Evolutionary conservation across 495 filamentous ascomycete species (phyloP).

Genomic region (Opeltia flavorubescens): DNA sequence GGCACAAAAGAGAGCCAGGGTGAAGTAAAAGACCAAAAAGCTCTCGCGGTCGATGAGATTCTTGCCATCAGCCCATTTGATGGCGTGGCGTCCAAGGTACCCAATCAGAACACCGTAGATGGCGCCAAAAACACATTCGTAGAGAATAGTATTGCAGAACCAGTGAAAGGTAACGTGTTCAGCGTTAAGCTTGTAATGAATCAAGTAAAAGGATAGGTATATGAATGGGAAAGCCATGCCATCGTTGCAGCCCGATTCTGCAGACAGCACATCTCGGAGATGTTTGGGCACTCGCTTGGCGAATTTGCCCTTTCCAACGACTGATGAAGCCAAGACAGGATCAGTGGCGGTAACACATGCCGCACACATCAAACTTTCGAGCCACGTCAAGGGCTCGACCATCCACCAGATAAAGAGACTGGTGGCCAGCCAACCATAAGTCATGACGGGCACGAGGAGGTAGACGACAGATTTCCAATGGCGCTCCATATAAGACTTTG

Average conservation of each 20-base stretch:
- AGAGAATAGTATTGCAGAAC: slow-evolving; percentile 82
- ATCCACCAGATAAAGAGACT: slow-evolving; percentile 97
- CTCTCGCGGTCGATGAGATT: slow-evolving; percentile 90
- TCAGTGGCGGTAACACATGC: slow-evolving; percentile 97
- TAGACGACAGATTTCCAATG: slow-evolving; percentile 92
- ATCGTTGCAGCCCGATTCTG: slow-evolving; percentile 98
- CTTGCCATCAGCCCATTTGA: slow-evolving; percentile 74
- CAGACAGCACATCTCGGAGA: slow-evolving; percentile 85
- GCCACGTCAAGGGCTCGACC: slow-evolving; percentile 66
- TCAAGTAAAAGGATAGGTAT: slow-evolving; percentile 80
- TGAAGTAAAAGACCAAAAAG: slow-evolving; percentile 98
- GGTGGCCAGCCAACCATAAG: slow-evolving; percentile 87
- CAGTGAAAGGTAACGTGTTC: slow-evolving; percentile 65
- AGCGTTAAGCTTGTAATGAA: slow-evolving; percentile 57
- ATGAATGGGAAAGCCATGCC: slow-evolving; percentile 99
- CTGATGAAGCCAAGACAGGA: slow-evolving; percentile 91
- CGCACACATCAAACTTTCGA: slow-evolving; percentile 72
- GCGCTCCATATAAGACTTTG: slow-evolving; percentile 91
- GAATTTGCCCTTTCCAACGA: slow-evolving; percentile 98
- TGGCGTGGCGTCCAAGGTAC: slow-evolving; percentile 77
- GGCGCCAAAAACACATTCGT: slow-evolving; percentile 91
- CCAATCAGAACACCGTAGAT: slow-evolving; percentile 80
- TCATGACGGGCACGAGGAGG: slow-evolving; percentile 91
- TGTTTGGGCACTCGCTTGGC: slow-evolving; percentile 95
- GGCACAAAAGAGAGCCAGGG: slow-evolving; percentile 89